These are phyloP conservation scores for Colletotrichum incanum DNA, from an alignment of 2,329 filamentous ascomycete genomes.

Conservation along the genomic window DNA sequence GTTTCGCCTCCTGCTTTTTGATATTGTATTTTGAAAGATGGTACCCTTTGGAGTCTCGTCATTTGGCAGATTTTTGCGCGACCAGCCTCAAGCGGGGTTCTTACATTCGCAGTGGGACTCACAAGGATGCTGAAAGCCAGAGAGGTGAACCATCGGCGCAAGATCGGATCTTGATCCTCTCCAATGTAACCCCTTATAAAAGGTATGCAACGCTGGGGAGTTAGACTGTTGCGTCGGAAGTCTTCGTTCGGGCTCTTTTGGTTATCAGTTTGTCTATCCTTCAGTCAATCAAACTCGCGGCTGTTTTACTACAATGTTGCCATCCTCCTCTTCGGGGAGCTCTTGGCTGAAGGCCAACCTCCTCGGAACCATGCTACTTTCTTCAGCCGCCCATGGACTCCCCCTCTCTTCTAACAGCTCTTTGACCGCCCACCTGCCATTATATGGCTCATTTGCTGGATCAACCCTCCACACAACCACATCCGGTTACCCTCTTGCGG, in stretches of 20 bases:
- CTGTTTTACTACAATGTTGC: background rate
- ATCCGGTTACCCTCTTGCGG: conserved; percentile 23
- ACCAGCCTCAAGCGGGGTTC: background rate
- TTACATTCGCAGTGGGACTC: background rate
- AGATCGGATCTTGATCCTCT: background rate
- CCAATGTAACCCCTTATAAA: background rate
- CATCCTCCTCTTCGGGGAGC: no score
- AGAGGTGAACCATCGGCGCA: background rate
- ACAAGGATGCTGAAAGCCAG: background rate
- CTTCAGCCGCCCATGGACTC: background rate
- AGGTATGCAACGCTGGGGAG: background rate
- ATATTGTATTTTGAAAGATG: background rate
- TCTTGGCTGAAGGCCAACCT: conserved; percentile 6
- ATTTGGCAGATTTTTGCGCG: background rate
- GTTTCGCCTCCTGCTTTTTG: no score
- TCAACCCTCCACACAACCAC: conserved; percentile 17
- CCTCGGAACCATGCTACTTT: background rate
- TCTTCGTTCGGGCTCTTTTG: background rate
- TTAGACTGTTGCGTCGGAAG: background rate
- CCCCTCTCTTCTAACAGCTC: background rate
- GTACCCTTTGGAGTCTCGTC: background rate
- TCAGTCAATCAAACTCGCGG: background rate
- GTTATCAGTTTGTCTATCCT: background rate
- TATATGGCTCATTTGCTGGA: conserved; percentile 14
- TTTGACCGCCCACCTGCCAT: conserved; percentile 2